Evolutionary conservation across 306 rosid genomes (phyloP).

Genomic region (Rubus parviflorus): DNA sequence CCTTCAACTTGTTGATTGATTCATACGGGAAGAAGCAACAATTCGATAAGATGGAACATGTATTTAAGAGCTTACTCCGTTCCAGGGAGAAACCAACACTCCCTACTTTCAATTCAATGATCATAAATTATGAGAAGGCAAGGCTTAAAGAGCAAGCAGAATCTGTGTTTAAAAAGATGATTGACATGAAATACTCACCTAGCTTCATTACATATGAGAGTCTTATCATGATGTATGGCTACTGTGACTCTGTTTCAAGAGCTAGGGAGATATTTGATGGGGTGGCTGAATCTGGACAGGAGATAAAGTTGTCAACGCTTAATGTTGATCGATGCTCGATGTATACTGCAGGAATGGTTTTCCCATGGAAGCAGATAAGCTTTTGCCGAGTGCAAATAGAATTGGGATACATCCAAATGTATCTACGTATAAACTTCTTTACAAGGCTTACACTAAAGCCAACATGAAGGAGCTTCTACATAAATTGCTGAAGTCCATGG

Average conservation of each 20-base stretch:
- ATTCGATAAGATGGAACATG: slow-evolving; percentile 94
- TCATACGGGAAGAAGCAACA: slow-evolving; percentile 90
- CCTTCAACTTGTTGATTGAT: slow-evolving; percentile 81
- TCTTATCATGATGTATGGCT: slow-evolving; percentile 75
- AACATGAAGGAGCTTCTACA: slow-evolving; percentile 67
- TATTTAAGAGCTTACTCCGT: slow-evolving; percentile 69
- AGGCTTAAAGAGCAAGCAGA: slow-evolving; percentile 74
- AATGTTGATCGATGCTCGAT: slow-evolving; percentile 92
- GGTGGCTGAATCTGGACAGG: slow-evolving; percentile 56
- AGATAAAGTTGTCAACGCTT: slow-evolving; percentile 66
- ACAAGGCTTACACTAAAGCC: slow-evolving; percentile 85
- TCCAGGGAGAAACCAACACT: slow-evolving; percentile 81
- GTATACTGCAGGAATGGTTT: slow-evolving; percentile 88
- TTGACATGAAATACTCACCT: slow-evolving; percentile 65
- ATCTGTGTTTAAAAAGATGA: slow-evolving; percentile 53
- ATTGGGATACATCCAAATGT: slow-evolving; percentile 51
- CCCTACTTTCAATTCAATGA: slow-evolving; percentile 93
- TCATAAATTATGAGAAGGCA: slow-evolving; percentile 89
- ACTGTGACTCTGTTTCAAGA: slow-evolving; percentile 68
- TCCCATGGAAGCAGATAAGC: slow-evolving; percentile 73
- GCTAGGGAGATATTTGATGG: slow-evolving; percentile 73
- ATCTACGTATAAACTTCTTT: slow-evolving; percentile 86
- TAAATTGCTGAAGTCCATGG: slow-evolving; percentile 74
- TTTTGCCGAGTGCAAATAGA: slow-evolving; percentile 51
- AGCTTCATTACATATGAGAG: slow-evolving; percentile 82